phyloP scores from a whole-genome alignment of 2,329 filamentous ascomycete genomes.

The Tolypocladium guangdongense region DNA sequence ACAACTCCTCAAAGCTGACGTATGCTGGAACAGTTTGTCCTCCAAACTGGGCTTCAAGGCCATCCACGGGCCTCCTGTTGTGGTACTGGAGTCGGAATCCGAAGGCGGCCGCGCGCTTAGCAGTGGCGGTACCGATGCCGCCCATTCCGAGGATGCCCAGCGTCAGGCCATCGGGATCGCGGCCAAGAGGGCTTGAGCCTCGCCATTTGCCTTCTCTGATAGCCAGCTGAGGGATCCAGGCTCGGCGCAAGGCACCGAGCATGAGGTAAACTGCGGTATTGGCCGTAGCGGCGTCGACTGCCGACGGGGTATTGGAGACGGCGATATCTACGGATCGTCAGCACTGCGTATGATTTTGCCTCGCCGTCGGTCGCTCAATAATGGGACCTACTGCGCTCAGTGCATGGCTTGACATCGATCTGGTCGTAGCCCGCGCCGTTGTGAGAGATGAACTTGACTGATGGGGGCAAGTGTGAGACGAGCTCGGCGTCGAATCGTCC shows the following conservation, averaged over 20 bases:
- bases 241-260: slow-evolving; percentile 55
- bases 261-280: slow-evolving; percentile 62
- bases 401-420: slow-evolving; percentile 54
- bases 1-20: slow-evolving; percentile 43
- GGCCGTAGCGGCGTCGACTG: slow-evolving; percentile 60
- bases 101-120: slow-evolving; percentile 38
- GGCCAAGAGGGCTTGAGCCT: slow-evolving; percentile 40
- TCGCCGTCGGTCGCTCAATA: too few relatives aligned
- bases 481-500: slow-evolving; percentile 54
- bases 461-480: slow-evolving; percentile 31
- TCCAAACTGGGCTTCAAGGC: slow-evolving; percentile 28
- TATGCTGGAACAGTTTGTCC: slow-evolving; percentile 13
- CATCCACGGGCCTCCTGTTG: slow-evolving; percentile 32
- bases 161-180: slow-evolving; percentile 57
- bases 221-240: slow-evolving; percentile 48
- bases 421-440: slow-evolving; percentile 53
- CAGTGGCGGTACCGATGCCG: slow-evolving; percentile 40
- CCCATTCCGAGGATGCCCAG: slow-evolving; percentile 49
- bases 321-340: slow-evolving; percentile 25
- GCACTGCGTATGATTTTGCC: neutral
- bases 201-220: slow-evolving; percentile 49
- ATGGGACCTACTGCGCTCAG: slow-evolving; percentile 11
- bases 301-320: slow-evolving; percentile 57
- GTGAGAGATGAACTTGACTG: slow-evolving; percentile 32
- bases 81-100: slow-evolving; percentile 50